Evolutionary conservation across 257 asterid species (phyloP), one percentile per base, ranked within the genome.

Genomic region (Plectranthus barbatus): DNA sequence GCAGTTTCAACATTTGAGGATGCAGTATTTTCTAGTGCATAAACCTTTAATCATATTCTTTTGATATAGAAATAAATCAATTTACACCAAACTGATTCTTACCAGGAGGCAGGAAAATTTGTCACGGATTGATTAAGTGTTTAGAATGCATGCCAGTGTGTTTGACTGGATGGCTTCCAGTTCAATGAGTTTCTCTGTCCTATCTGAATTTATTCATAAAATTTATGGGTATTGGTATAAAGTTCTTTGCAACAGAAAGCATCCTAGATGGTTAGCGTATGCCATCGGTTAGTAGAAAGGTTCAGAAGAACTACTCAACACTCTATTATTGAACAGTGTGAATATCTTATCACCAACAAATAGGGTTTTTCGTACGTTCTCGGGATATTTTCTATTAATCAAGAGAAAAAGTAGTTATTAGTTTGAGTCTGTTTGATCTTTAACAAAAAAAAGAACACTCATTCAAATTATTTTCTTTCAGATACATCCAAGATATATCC

Each of bases 11-110:
- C 66, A 70, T 13, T 55, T 62, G 52, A 49, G 24, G 37, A 20
- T 67, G 63, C 56, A 56, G n/a, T n/a, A 61, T 44, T 33, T 68
- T 17, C 46, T 36, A 66, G 64, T 33, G 17, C 51, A 50, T 44
- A 52, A 47, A n/a, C 20, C 53, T 41, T 47, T 11, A 4, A 9
- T 9, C 34, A 68, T 34, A 39, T 52, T 33, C 5, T 24, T 40
- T 17, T 34, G 37, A 69, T 24, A 37, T 15, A 39, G 31, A 49
- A 24, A 6, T 17, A 19, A 40, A 14, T 52, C 20, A 63, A 64
- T 49, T 49, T 39, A 48, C 3, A 19, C 13, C 15, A 11, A 49
- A 34, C 11, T 29, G 23, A 21, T 36, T 48, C 26, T 18, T 15
- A 55, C 14, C 14, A 46, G n/a, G n/a, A n/a, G n/a, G n/a, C n/a